A percentile compares a stretch with the other conserved stretches of the same genome.
phyloP scores from a whole-genome alignment of 257 asterid species.

The Ocimum tenuiflorum region DNA sequence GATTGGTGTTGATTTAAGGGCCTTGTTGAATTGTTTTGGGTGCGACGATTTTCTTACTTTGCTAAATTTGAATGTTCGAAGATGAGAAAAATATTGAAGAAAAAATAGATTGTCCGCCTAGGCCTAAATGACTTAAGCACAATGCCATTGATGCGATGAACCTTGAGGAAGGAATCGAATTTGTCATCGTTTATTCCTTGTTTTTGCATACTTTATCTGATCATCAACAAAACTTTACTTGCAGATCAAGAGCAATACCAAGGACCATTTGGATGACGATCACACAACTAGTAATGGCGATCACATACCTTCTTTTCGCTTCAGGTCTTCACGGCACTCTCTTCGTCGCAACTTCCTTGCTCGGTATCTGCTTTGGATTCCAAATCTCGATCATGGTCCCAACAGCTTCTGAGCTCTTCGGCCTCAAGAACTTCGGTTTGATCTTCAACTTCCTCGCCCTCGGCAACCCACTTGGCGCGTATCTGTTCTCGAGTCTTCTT shows the following conservation, averaged over 20 bases:
- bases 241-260: conserved; percentile 56
- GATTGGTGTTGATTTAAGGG: too few species aligned
- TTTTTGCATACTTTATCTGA: too few species aligned
- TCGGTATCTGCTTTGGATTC: conserved; percentile 62
- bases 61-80: too few species aligned
- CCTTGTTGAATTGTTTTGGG: too few species aligned
- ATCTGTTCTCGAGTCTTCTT: conserved; percentile 61
- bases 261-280: conserved; percentile 57
- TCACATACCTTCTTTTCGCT: conserved; percentile 54
- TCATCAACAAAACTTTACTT: neutral
- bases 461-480: conserved; percentile 68
- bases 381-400: conserved; percentile 60
- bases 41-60: too few species aligned
- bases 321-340: conserved; percentile 43
- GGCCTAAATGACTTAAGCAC: too few species aligned
- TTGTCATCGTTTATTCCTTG: too few species aligned
- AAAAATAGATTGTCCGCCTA: too few species aligned
- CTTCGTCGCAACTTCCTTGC: conserved; percentile 44
- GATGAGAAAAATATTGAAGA: too few species aligned
- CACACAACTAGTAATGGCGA: conserved; percentile 53
- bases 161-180: neutral
- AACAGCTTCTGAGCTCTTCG: conserved; percentile 65
- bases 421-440: conserved; percentile 60
- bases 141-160: too few species aligned
- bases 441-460: conserved; percentile 50